Conservation (phyloP, 169 alveolate genomes). For the Plasmodium gonderi region DNA sequence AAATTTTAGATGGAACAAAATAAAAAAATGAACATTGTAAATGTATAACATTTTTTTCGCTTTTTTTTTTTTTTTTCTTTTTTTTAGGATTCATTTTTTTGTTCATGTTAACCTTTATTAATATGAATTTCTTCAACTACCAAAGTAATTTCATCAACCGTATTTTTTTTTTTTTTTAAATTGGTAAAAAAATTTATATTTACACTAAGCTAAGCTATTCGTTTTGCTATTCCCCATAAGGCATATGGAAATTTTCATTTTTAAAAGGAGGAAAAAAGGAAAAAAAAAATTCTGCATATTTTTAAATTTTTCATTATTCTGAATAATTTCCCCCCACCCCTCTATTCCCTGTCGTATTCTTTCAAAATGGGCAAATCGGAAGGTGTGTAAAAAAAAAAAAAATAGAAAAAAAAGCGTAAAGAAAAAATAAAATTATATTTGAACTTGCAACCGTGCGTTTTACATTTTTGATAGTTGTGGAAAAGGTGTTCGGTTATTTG, state of each 20-base stretch:
- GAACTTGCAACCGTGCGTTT: neutral
- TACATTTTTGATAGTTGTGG: neutral
- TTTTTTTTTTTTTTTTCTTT: neutral
- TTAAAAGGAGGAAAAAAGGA: neutral
- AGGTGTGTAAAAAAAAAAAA: too few species aligned
- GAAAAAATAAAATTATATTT: neutral
- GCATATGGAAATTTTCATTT: neutral
- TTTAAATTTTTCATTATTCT: neutral
- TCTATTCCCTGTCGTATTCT: neutral
- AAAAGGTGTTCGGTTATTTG: neutral
- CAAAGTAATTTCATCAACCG: too few species aligned
- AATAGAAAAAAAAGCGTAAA: neutral
- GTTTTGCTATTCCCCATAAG: neutral
- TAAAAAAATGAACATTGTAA: too few species aligned
- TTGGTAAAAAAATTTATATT: neutral
- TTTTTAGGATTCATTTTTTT: too few species aligned
- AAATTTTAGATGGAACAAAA: neutral
- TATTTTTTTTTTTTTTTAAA: neutral
- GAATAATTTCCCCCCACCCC: neutral
- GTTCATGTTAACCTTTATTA: too few species aligned
- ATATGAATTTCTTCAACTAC: too few species aligned
- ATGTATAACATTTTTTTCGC: neutral
- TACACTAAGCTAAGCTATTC: neutral
- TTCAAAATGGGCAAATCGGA: neutral
- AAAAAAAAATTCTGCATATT: neutral